Evolutionary conservation across 2,329 filamentous ascomycete species (phyloP), one percentile per base, ranked within the genome.

Genomic region (Diplodia seriata): DNA sequence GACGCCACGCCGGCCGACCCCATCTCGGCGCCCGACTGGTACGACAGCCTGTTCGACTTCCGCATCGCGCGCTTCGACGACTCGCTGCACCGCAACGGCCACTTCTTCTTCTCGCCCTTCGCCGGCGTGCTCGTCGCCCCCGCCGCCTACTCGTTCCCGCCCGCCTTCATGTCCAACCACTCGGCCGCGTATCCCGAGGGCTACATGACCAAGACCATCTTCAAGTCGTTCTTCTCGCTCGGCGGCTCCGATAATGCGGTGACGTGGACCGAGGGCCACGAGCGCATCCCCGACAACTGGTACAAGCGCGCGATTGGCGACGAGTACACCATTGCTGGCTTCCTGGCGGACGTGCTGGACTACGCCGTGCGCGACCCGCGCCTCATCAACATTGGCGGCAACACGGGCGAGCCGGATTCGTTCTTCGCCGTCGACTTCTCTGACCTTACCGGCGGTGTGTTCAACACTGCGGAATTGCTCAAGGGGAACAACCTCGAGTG

Each of bases 81-180:
- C 71, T 81, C 78, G 50, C 80, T 85, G 14, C 74, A 75, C 47
- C 82, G 79, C 36, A 86, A 86, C 73, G 83, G 84, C 0, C 78
- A 83, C 51, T 85, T 85, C 73, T 86, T 83, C 76, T 85, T 83
- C 66, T 84, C 82, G 18, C 85, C 83, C 6, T 83, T 81, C 70
- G 83, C 81, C 2, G 84, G 85, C 6, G 75, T 84, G 55, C 76
- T 85, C 50, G 82, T 33, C 31, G 31, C 31, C 31, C 31, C 31
- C 4, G 31, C 31, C 81, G 84, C 81, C 47, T 74, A 72, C 65
- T 68, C 70, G 64, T 74, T 74, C 68, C 72, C 73, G 56, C 71
- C 71, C 2, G 47, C 69, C 6, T 71, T 74, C 75, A 76, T 75
- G 73, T 1, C 74, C 36, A 79, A 79, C 70, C 75, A 76, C 20